Conservation (phyloP, 176 grass and related monocot species). For the Avena atlantica region DNA sequence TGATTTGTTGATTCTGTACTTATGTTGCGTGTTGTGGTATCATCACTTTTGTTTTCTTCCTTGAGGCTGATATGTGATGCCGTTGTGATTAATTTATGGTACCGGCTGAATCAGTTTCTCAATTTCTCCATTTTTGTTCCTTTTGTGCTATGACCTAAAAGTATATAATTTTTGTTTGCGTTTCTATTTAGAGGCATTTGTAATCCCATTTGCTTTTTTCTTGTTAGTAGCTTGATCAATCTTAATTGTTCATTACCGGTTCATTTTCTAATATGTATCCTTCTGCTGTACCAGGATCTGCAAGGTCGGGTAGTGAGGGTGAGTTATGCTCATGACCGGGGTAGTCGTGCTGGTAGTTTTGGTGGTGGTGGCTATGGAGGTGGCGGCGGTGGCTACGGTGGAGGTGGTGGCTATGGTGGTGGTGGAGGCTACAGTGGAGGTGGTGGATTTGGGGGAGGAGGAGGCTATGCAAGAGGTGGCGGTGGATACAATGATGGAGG, state of each 20-base stretch:
- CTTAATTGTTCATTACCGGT: neutral
- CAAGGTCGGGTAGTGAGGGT: conserved; percentile 64
- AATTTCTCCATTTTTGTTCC: neutral
- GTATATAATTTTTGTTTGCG: neutral
- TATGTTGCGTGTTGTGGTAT: neutral
- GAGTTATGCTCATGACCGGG: conserved; percentile 66
- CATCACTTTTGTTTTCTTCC: neutral
- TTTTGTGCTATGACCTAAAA: neutral
- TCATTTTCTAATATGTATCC: neutral
- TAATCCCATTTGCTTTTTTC: neutral
- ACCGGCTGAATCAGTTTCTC: neutral
- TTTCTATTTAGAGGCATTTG: neutral
- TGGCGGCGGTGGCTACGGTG: neutral
- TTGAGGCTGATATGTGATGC: neutral
- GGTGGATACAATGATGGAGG: conserved; percentile 30
- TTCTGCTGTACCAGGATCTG: conserved; percentile 57
- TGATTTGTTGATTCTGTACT: conserved; percentile 13
- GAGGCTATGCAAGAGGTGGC: conserved; percentile 6
- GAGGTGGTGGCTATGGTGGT: conserved; percentile 23
- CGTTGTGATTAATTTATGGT: neutral
- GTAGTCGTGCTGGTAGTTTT: conserved; percentile 43
- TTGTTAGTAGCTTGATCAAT: neutral
- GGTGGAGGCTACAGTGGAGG: conserved; percentile 14
- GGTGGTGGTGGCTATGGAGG: conserved; percentile 26
- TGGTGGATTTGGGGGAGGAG: conserved; percentile 24